Base-by-base conservation (phyloP, 306 rosid species). In the Spatholobus suberectus region DNA sequence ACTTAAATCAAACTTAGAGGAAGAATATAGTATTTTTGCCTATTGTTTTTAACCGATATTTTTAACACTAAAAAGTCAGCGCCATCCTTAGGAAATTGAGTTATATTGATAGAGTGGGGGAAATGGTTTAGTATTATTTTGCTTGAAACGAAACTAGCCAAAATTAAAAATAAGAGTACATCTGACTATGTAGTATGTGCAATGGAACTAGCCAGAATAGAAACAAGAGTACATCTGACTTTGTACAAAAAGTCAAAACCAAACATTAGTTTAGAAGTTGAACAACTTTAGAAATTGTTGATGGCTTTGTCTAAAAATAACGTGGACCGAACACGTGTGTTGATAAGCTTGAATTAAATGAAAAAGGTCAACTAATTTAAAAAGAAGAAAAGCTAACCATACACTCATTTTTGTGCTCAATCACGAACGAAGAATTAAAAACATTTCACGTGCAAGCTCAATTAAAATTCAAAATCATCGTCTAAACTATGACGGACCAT, bases 361-460 rank as follows among this genome's bases (percentile, higher is more conserved):
- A 9, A 57, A 68, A 74, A 59, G n/a, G 77, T 84, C 84, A 84
- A 74, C 73, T 54, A 73, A 80, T 55, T 43, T 57, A 80, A 49
- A 75, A 58, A 26, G 24, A 51, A 81, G 11, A 49, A 57, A 57
- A 67, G 20, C 26, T 83, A 78, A 57, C 66, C 78, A 57, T 32
- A 8, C 17, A 44, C 37, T 37, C 17, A 69, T 43, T 27, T 59
- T 76, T 29, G 29, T 40, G 76, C 38, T 38, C 34, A 59, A 38
- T 41, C 70, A 57, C 34, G 9, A 71, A 76, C 23, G 65, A 46
- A 55, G 35, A 73, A 73, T 11, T 14, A 70, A 34, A 73, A 81
- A 70, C 77, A 70, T 63, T 34, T 62, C 83, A 76, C 57, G 73
- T 85, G 84, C 62, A 73, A 70, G 29, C 37, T 47, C 2, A 57